Evolutionary conservation across 805 yeast genomes (phyloP), one percentile per base, ranked within the genome.

Genomic region (Candida palmyrensis): DNA sequence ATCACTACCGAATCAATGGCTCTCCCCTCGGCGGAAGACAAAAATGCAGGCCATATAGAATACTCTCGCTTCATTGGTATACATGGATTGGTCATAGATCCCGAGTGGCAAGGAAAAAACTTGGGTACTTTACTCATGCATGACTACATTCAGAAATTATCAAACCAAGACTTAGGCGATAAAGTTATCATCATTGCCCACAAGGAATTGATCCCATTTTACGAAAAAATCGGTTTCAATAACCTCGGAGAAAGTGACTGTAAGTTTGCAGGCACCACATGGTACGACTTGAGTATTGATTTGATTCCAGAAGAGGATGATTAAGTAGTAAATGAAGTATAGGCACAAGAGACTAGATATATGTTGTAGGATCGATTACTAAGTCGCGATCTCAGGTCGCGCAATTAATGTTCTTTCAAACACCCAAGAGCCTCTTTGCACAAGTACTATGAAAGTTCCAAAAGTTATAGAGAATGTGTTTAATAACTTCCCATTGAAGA

Each of bases 131-230:
- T 88, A 38, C 62, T 90, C 50, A 59, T 90, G 48, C 87, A 83
- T 45, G 98, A 90, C 59, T 92, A 85, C 61, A 73, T 89, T 40
- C 97, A 92, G 57, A 85, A 90, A 52, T 65, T 90, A 57, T 76
- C 86, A 30, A 87, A 87, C 54, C 95, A 88, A 54, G 86, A 79
- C 45, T 79, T 87, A 40, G 96, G 92, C 29, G 84, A 79, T 46
- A 73, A 77, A 48, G 78, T 90, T 32, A 74, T 79, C 5, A 66
- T 90, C 20, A 71, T 90, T 39, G 84, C 88, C 19, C 87, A 84
- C 49, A 72, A 76, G 30, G 64, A 70, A 16, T 67, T 87, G 48
- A 60, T 79, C 13, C 80, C 82, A 14, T 89, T 89, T 57, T 90
- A 90, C 62, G 79, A 77, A 48, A 75, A 81, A 45, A 70, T 87